Base-by-base conservation (phyloP, 2,329 filamentous ascomycete genomes). In the Fusarium equiseti region DNA sequence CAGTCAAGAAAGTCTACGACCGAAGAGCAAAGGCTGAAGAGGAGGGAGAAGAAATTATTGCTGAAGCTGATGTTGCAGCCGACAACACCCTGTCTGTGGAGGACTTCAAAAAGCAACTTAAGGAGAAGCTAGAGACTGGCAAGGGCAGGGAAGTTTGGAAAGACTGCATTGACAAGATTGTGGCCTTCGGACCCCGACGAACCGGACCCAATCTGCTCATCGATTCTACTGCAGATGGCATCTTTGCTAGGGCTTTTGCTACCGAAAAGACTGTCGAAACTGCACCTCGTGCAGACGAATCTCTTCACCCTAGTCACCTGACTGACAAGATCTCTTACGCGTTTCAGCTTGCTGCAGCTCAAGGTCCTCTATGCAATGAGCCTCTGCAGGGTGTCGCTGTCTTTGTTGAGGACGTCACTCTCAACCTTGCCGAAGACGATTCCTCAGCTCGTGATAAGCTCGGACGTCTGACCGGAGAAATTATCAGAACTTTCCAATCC, bases 341-440 rank as follows among this genome's bases (percentile, higher is more conserved):
- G 50, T 99, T 99, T 86, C 96, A 99, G 79, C 90, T 98, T 18
- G 92, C 94, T 42, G 97, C 91, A 1, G 88, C 90, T 24, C 94
- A 97, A 81, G 96, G 96, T 0, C 95, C 96, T 0, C 87, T 98
- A 53, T 98, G 96, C 81, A 88, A 93, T 75, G 96, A 99, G 79
- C 95, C 96, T 0, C 90, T 98, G 50, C 95, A 98, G 82, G 96
- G 96, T 52, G 88, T 98, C 26, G 96, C 95, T 43, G 92, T 98
- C 50, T 92, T 97, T 79, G 85, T 99, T 51, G 95, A 99, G 80
- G 90, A 94, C 49, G 84, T 98, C 31, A 82, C 85, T 6, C 84
- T 97, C 35, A 83, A 85, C 58, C 83, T 88, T 7, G 81, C 85
- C 4, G 81, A 85, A 3, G 86, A 88, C 10, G 85, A 87, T 31